phyloP scores from a whole-genome alignment of 2,329 filamentous ascomycete species.

The Davidsoniella neocaledoniae region DNA sequence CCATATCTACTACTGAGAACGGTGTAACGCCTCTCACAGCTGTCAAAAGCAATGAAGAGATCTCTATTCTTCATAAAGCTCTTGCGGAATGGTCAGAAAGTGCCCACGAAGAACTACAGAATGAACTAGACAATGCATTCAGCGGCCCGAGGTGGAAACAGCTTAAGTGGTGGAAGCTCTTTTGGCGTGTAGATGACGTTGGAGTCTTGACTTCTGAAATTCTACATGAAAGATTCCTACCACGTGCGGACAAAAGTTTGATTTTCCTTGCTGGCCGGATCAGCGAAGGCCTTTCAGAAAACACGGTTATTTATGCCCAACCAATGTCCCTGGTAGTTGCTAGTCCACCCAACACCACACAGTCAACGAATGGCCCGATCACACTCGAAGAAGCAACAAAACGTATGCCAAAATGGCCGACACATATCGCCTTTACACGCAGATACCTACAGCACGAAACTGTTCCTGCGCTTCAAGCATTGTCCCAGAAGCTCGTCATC shows the following conservation, averaged over 20 bases:
- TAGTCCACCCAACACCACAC: not conserved
- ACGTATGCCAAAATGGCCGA: conserved; percentile 42
- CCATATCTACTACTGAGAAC: conserved; percentile 34
- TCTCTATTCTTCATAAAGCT: conserved; percentile 28
- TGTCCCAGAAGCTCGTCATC: conserved; percentile 58
- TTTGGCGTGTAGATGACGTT: conserved; percentile 89
- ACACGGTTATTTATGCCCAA: conserved; percentile 21
- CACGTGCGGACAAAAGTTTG: conserved; percentile 60
- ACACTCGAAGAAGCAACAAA: conserved; percentile 15
- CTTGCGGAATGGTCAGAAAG: conserved; percentile 60
- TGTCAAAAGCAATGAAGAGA: conserved; percentile 19
- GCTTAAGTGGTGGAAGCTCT: conserved; percentile 84
- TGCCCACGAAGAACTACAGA: conserved; percentile 69
- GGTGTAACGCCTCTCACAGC: conserved; percentile 21
- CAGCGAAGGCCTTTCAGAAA: conserved; percentile 27
- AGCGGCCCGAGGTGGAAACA: conserved; percentile 60
- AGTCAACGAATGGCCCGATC: not conserved
- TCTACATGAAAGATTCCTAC: conserved; percentile 58
- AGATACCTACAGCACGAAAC: conserved; percentile 47
- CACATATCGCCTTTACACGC: conserved; percentile 57
- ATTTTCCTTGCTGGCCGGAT: conserved; percentile 70
- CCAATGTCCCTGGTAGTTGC: conserved; percentile 17
- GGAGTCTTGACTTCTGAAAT: conserved; percentile 68
- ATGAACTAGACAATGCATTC: conserved; percentile 64
- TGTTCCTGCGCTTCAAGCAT: conserved; percentile 52